phyloP scores from a whole-genome alignment of 768 basidiomycete species.

The Neoboletus brunneissimus region DNA sequence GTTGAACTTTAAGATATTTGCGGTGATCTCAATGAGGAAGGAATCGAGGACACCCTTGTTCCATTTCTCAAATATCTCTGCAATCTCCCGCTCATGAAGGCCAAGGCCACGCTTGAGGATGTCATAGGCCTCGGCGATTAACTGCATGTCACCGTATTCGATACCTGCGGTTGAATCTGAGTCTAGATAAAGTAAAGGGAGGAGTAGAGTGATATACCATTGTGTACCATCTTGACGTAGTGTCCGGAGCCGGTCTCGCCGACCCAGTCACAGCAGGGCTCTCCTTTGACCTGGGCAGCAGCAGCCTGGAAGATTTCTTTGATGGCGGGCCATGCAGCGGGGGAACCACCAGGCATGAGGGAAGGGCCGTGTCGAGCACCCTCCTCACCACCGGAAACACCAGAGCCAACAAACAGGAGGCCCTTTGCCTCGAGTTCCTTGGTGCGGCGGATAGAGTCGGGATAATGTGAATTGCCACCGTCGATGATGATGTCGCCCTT shows the following conservation, averaged over 20 bases:
- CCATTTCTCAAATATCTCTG: slow-evolving; percentile 91
- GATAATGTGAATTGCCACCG: slow-evolving; percentile 99
- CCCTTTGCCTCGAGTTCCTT: slow-evolving; percentile 93
- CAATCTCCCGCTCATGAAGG: slow-evolving; percentile 83
- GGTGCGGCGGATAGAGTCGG: slow-evolving; percentile 93
- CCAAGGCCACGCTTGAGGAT: slow-evolving; percentile 97
- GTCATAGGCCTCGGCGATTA: slow-evolving; percentile 98
- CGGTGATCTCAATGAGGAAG: slow-evolving; percentile 98
- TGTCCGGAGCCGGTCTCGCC: slow-evolving; percentile 94
- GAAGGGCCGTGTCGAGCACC: slow-evolving; percentile 97
- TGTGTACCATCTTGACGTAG: slow-evolving; percentile 99
- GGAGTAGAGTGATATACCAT: slow-evolving; percentile 48
- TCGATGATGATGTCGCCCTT: slow-evolving; percentile 98
- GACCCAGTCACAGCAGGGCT: slow-evolving; percentile 99
- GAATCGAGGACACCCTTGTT: slow-evolving; percentile 99
- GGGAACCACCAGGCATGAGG: slow-evolving; percentile 97
- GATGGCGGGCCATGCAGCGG: slow-evolving; percentile 93
- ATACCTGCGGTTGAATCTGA: slow-evolving; percentile 60
- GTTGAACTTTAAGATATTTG: slow-evolving; percentile 95
- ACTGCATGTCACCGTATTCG: slow-evolving; percentile 99
- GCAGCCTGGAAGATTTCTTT: slow-evolving; percentile 99
- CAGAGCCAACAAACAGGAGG: slow-evolving; percentile 94
- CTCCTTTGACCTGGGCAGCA: slow-evolving; percentile 89
- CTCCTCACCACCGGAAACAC: slow-evolving; percentile 99
- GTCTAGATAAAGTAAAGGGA: not conserved